These are phyloP conservation scores for Monosporascus sp. DNA, from an alignment of 2,329 filamentous ascomycete species.

Conservation along the genomic window DNA sequence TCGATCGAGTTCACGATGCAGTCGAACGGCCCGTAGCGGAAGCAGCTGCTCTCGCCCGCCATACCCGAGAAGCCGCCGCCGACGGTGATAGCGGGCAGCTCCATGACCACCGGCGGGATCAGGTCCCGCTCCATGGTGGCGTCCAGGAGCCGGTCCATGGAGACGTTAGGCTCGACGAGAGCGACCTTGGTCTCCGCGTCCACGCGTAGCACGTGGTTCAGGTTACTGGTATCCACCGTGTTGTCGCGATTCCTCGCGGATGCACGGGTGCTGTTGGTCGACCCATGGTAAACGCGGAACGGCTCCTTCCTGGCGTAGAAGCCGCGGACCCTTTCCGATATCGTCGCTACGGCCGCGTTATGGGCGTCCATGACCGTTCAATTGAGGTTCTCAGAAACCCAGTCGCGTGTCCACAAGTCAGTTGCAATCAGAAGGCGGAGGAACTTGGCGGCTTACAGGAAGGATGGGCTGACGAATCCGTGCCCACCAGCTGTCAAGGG, in stretches of 20 bases:
- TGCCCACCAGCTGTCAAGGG: no score
- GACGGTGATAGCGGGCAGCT: constrained; percentile 67
- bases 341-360: constrained; percentile 34
- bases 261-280: constrained; percentile 69
- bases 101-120: constrained; percentile 63
- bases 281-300: constrained; percentile 73
- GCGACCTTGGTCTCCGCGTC: constrained; percentile 48
- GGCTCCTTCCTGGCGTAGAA: constrained; percentile 42
- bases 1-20: constrained; percentile 56
- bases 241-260: constrained; percentile 42
- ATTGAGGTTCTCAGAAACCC: background rate
- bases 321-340: constrained; percentile 37
- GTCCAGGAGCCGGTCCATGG: constrained; percentile 59
- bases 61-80: constrained; percentile 64
- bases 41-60: constrained; percentile 63
- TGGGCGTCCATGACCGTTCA: constrained; percentile 36
- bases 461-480: no score
- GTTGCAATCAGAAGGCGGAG: no score
- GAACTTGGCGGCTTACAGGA: no score
- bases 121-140: constrained; percentile 50
- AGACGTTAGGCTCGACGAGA: constrained; percentile 64
- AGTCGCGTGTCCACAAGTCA: background rate
- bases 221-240: constrained; percentile 60
- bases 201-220: constrained; percentile 58
- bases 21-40: constrained; percentile 62